These are phyloP conservation scores for Epithemia pelagica DNA, from an alignment of 108 stramenopile species.

Conservation along the genomic window DNA sequence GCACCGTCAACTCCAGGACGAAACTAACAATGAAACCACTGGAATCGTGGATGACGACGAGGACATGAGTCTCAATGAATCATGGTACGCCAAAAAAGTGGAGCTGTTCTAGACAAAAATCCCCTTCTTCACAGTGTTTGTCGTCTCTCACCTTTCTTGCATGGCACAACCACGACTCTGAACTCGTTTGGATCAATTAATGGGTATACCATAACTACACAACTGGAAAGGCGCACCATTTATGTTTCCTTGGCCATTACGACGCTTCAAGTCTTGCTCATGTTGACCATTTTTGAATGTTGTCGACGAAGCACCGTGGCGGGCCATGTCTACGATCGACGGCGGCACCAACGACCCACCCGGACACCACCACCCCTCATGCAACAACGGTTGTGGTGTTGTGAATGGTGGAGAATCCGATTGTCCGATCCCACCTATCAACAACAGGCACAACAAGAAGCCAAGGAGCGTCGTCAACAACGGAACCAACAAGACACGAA, in stretches of 20 bases:
- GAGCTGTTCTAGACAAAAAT: too few species aligned
- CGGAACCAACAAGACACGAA: not conserved
- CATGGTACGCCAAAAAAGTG: too few species aligned
- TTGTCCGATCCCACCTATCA: conserved; percentile 4
- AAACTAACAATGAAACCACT: too few species aligned
- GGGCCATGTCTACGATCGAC: conserved; percentile 3
- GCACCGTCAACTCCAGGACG: too few species aligned
- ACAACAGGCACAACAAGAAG: not conserved
- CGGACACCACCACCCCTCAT: conserved; percentile 9
- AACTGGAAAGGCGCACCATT: not conserved
- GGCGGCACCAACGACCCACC: not conserved
- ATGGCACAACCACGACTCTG: too few species aligned
- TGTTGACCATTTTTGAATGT: conserved; percentile 1
- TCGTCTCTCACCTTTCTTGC: too few species aligned
- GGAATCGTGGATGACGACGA: too few species aligned
- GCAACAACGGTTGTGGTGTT: conserved; percentile 1
- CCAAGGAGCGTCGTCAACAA: not conserved
- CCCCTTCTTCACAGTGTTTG: too few species aligned
- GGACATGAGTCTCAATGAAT: too few species aligned
- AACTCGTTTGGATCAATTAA: too few species aligned
- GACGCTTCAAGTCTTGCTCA: not conserved
- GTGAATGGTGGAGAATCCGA: conserved; percentile 6
- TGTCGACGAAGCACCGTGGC: not conserved
- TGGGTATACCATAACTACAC: too few species aligned
- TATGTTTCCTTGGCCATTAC: conserved; percentile 2